These are phyloP conservation scores for Taphrina deformans DNA, from an alignment of 1,139 yeast genomes.

Conservation along the genomic window DNA sequence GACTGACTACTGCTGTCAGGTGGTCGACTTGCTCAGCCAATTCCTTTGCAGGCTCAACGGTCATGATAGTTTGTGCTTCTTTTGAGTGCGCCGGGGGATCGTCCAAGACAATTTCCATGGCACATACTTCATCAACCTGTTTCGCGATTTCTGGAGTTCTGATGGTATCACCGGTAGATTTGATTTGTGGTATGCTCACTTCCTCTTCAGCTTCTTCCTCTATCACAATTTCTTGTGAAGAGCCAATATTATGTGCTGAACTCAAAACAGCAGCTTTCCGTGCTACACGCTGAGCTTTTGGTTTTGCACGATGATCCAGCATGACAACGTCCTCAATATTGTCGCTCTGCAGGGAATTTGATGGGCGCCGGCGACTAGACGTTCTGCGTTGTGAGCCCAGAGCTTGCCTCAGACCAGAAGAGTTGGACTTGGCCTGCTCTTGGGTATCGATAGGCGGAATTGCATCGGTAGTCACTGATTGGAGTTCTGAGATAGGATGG, in stretches of 20 bases:
- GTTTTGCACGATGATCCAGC: slow-evolving; percentile 9
- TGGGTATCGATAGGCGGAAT: neutral
- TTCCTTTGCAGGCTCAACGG: neutral
- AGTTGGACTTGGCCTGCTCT: neutral
- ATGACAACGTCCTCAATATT: slow-evolving; percentile 3
- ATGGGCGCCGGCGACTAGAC: slow-evolving; percentile 4
- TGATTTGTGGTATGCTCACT: neutral
- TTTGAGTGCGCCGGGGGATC: neutral
- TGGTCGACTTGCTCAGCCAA: neutral
- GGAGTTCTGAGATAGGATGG: neutral
- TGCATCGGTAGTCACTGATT: neutral
- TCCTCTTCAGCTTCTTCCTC: neutral
- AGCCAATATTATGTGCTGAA: neutral
- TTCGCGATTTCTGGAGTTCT: neutral
- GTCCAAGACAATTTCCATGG: neutral
- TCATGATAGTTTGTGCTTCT: neutral
- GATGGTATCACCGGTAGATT: neutral
- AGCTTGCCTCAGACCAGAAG: neutral
- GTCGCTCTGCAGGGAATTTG: neutral
- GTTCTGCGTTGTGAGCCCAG: neutral
- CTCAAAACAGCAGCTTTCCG: neutral
- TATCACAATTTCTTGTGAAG: neutral
- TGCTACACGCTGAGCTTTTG: neutral
- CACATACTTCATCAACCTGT: neutral
- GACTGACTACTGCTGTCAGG: neutral